These are phyloP conservation scores for Eutrema heterophyllum DNA, from an alignment of 345 rosid genomes.

Conservation along the genomic window DNA sequence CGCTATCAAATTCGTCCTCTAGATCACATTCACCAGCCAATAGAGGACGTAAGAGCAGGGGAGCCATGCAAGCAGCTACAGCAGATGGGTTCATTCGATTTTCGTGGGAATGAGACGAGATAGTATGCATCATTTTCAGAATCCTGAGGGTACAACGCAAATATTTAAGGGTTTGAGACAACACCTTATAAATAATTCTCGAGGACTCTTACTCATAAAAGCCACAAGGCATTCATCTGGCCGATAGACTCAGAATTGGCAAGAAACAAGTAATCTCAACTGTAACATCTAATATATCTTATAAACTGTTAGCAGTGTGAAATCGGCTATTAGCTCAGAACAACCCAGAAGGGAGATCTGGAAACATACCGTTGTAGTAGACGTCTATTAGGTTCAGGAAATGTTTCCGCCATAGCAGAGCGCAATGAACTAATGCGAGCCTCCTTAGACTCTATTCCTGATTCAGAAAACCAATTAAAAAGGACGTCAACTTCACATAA, in stretches of 20 bases:
- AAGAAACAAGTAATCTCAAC: not conserved
- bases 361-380: conserved; percentile 68
- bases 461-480: conserved; percentile 20
- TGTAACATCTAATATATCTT: conserved; percentile 1
- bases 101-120: conserved; percentile 78
- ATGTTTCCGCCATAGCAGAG: conserved; percentile 82
- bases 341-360: not conserved
- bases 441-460: conserved; percentile 92
- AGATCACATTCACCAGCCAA: conserved; percentile 96
- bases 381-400: conserved; percentile 98
- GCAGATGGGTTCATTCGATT: conserved; percentile 96
- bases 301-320: not conserved
- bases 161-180: conserved; percentile 14
- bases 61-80: conserved; percentile 99
- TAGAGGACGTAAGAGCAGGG: conserved; percentile 87
- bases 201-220: conserved; percentile 11
- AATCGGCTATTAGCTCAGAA: not conserved
- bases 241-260: not conserved
- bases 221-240: not conserved
- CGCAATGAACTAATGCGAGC: conserved; percentile 76
- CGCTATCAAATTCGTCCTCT: conserved; percentile 79
- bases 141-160: conserved; percentile 47
- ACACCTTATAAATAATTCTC: not conserved
- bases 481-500: not conserved
- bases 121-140: conserved; percentile 86